Base-by-base conservation (phyloP, 352 stramenopile species). In the Phytopythium kandeliae region DNA sequence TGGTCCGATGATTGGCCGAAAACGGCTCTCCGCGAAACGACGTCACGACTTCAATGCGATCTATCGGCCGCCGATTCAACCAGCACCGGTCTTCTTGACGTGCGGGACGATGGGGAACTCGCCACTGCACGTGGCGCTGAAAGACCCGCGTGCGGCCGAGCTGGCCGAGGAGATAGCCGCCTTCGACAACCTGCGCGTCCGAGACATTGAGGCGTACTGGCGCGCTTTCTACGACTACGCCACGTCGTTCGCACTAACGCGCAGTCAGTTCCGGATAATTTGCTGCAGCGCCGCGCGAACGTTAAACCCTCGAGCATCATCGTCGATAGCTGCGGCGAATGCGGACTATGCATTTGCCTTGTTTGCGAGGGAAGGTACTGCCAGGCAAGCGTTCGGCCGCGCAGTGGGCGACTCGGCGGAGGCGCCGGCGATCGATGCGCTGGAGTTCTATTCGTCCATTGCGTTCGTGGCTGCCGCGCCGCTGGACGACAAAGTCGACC, bases 141-240 rank as follows among this genome's bases (percentile, higher is more conserved):
- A 63, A 36, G 69, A 85, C 43, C 74, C 47, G 1, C 57, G 62
- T 31, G 51, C 57, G 1, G 70, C 83, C n/a, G 60, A 36, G 35
- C 66, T 92, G 37, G 67, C 57, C 25, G 73, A 89, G 15, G 78
- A 62, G 30, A 75, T 92, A 46, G 34, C 81, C 10, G 77, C 84
- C 16, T 95, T 85, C 48, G 80, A 92, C 51, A 84, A 89, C 54
- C 70, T 95, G 30, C 64, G 63, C 6, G 59, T 89, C 21, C 57
- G 57, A 19, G 78, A 86, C 54, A 71, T 95, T n/a, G 82, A 95
- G 58, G 67, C 65, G 40, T 85, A 88, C 52, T 95, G 84, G 84
- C 78, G 78, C 34, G 83, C 64, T 48, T 95, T 95, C 61, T 95
- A 89, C 57, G 79, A 91, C 57, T 74, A 76, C 52, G 79, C 79